Evolutionary conservation across 139 green algal genomes (phyloP).

Genomic region (Monoraphidium neglectum): DNA sequence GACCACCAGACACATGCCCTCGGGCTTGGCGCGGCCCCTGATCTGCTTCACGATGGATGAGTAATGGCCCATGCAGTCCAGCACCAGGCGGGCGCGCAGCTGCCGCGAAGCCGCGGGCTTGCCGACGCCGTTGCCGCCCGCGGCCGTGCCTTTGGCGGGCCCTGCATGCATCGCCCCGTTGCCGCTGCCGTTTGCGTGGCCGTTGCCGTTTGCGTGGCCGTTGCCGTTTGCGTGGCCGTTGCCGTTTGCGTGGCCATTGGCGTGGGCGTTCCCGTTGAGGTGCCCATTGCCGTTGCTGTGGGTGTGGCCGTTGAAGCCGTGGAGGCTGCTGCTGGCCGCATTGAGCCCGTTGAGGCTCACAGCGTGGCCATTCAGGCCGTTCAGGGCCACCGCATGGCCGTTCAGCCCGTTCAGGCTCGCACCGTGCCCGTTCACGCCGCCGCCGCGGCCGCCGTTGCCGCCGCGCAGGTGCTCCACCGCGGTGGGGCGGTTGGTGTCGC

Average conservation of each 20-base stretch:
- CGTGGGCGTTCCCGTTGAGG: not conserved
- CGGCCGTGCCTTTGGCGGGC: too few relatives aligned
- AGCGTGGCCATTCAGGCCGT: constrained; percentile 17
- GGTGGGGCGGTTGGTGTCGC: constrained; percentile 61
- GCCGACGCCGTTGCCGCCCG: not conserved
- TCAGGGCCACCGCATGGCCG: not conserved
- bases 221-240: too few relatives aligned
- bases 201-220: too few relatives aligned
- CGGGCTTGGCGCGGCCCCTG: constrained; percentile 62
- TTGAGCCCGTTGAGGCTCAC: not conserved
- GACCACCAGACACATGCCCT: constrained; percentile 90
- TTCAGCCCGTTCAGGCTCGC: not conserved
- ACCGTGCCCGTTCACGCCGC: not conserved
- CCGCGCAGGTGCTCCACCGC: not conserved
- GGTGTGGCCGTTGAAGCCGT: not conserved
- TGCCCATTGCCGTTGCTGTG: not conserved
- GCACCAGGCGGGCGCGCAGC: constrained; percentile 67
- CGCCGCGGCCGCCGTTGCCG: not conserved
- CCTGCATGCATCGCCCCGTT: not conserved
- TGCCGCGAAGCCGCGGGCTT: not conserved
- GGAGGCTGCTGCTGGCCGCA: constrained; percentile 6
- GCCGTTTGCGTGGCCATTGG: not conserved
- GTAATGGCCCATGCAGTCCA: constrained; percentile 94
- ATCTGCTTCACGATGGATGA: constrained; percentile 84
- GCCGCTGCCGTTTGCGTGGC: too few relatives aligned